Base-by-base conservation (phyloP, 2,329 filamentous ascomycete species). In the Plenodomus tracheiphilus region DNA sequence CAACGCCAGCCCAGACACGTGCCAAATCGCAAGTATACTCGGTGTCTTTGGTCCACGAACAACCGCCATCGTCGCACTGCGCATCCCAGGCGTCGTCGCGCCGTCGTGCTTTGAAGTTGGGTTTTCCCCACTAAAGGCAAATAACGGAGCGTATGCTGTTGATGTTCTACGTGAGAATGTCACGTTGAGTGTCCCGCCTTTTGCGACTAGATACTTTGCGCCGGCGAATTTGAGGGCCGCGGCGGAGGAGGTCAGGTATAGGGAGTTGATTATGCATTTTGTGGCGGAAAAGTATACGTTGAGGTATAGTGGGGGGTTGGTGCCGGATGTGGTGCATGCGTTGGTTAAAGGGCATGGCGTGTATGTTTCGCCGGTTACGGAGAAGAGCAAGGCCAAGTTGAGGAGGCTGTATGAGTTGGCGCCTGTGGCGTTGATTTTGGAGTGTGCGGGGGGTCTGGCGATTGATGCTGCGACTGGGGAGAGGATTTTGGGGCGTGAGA, bases 281-380 rank as follows among this genome's bases (percentile, higher is more conserved):
- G 78, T 86, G 7, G 39, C 52, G n/a, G 64, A 78, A 35, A 76
- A 76, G 57, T 86, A 85, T 62, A 85, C 83, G 1, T 71, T 86
- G 32, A 73, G 84, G 2, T 86, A 86, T 58, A 78, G 77, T 16
- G 84, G 84, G 0, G 84, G 84, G 0, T 66, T 86, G 3, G 83
- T 86, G 2, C 84, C 84, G 0, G 84, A 86, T 46, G 70, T 86
- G 0, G 78, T 81, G 11, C 84, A 86, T 49, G 76, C 79, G 3
- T 69, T 86, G 7, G 77, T 81, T 50, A 85, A 86, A 65, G 81
- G 82, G 0, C 82, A 86, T 45, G 84, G 84, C 1, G 64, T 86
- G 1, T 86, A 85, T 58, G 61, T 85, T 2, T 82, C 78, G 1
- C 84, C 84, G 0, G 81, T 84, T 4, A 81, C 81, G 1, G 61